Evolutionary conservation across 148 eudicot genomes (phyloP), one percentile per base, ranked within the genome.

Genomic region (Nepenthes mirabilis): DNA sequence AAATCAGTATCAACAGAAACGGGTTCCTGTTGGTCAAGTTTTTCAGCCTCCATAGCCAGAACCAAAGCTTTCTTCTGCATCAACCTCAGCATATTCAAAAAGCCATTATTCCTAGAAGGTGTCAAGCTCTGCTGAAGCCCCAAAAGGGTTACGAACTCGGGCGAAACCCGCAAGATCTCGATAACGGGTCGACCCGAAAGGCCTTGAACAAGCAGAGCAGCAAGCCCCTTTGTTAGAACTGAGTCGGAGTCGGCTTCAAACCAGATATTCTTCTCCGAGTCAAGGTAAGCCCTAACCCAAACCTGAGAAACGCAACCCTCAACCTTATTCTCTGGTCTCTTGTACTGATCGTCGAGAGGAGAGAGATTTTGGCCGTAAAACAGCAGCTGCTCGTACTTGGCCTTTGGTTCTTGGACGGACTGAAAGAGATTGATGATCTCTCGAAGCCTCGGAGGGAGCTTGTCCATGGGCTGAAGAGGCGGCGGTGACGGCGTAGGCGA

Each of bases 241-340:
- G 97, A 85, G 69, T 88, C 96, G 62, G 96, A 88, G 77, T 88
- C 96, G 40, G 96, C 96, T 55, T 88, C 82, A 60, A 79, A 88
- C 54, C 79, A 62, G 2, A 91, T 83, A 60, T 76, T 74, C 59
- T 70, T 74, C 47, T 77, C 60, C 4, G 59, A 10, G 47, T 79
- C 91, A 14, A 83, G 69, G 55, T 72, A 82, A 1, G 97, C 97
- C 48, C 96, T 50, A 48, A 91, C 90, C 97, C 97, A 91, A 3
- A 91, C 96, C 73, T 85, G 97, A 34, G 96, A 85, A 64, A 88
- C 97, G 49, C 97, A 91, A 23, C 97, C 97, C 71, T 91, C 82
- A 8, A 91, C 97, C 70, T 88, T 91, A 60, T 91, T 91, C 7
- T 81, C 95, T 8, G 50, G 63, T 36, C 75, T 85, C 52, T 85